These are phyloP conservation scores for Chiua virens DNA, from an alignment of 768 basidiomycete species.

Conservation along the genomic window DNA sequence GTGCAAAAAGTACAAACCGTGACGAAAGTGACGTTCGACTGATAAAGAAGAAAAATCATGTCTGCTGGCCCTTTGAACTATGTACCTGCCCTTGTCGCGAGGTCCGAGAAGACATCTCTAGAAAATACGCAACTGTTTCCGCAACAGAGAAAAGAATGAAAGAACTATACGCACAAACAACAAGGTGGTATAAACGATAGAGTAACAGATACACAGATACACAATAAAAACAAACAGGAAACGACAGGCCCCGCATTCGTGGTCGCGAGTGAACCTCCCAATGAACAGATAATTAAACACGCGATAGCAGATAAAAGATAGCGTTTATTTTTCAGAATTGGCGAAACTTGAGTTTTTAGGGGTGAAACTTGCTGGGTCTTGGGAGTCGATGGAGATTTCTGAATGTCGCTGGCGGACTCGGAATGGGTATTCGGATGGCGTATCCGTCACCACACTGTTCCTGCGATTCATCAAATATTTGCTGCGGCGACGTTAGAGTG, in stretches of 20 bases:
- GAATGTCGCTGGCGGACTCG: conserved; percentile 33
- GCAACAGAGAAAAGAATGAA: too few relatives aligned
- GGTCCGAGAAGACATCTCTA: too few relatives aligned
- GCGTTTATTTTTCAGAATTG: conserved; percentile 27
- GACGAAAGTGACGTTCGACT: neutral
- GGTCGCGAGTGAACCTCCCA: conserved; percentile 11
- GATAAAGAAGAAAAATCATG: neutral
- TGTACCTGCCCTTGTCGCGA: too few relatives aligned
- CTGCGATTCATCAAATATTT: conserved; percentile 26
- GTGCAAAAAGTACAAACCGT: neutral
- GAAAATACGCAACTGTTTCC: too few relatives aligned
- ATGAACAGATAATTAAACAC: conserved; percentile 6
- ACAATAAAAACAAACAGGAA: conserved; percentile 28
- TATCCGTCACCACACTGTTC: neutral
- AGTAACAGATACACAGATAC: conserved; percentile 15
- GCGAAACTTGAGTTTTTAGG: conserved; percentile 27
- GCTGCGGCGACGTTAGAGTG: conserved; percentile 12
- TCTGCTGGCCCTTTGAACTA: neutral
- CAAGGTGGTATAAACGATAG: neutral
- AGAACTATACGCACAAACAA: neutral
- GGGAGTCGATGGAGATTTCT: conserved; percentile 33
- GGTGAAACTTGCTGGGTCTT: conserved; percentile 25
- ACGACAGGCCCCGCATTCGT: conserved; percentile 15
- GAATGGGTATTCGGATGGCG: conserved; percentile 29
- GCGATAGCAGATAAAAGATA: neutral